Conservation (phyloP, 2,329 filamentous ascomycete genomes). For the Rutstroemia sp. region DNA sequence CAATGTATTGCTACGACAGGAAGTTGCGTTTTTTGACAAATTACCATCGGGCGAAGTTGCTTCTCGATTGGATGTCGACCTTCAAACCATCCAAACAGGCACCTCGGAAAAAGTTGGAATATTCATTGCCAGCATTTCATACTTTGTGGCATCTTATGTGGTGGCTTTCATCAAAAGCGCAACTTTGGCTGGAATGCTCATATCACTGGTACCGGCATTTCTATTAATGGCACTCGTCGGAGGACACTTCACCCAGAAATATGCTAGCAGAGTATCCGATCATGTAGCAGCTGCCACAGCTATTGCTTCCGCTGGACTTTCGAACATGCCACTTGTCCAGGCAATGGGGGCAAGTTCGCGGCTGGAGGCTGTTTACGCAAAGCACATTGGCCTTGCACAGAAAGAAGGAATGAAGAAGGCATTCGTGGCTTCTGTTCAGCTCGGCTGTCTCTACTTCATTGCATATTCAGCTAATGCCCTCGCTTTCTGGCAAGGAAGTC, state of each 20-base stretch:
- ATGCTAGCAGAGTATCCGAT: not conserved
- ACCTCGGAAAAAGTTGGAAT: slow-evolving; percentile 54
- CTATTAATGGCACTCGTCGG: not conserved
- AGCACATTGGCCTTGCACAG: slow-evolving; percentile 25
- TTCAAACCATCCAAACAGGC: slow-evolving; percentile 49
- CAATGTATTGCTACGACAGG: slow-evolving; percentile 42
- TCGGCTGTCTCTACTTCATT: slow-evolving; percentile 34
- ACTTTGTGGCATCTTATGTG: slow-evolving; percentile 43
- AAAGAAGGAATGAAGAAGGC: slow-evolving; percentile 41
- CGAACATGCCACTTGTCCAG: not conserved
- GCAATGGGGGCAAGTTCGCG: not conserved
- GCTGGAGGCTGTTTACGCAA: not conserved
- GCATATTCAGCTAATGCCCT: slow-evolving; percentile 41
- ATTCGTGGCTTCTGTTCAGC: slow-evolving; percentile 38
- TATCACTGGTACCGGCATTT: slow-evolving; percentile 1
- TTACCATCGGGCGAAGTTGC: slow-evolving; percentile 44
- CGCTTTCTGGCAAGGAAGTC: slow-evolving; percentile 48
- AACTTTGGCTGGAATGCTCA: slow-evolving; percentile 41
- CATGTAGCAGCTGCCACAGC: not conserved
- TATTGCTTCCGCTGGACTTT: not conserved
- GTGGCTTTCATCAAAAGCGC: slow-evolving; percentile 52
- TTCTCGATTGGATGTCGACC: slow-evolving; percentile 44
- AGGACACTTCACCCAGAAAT: not conserved
- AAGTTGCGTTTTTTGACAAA: slow-evolving; percentile 47
- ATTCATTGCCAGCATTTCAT: slow-evolving; percentile 40